Evolutionary conservation across 306 rosid genomes (phyloP).

Genomic region (Pyrus pyrifolia): DNA sequence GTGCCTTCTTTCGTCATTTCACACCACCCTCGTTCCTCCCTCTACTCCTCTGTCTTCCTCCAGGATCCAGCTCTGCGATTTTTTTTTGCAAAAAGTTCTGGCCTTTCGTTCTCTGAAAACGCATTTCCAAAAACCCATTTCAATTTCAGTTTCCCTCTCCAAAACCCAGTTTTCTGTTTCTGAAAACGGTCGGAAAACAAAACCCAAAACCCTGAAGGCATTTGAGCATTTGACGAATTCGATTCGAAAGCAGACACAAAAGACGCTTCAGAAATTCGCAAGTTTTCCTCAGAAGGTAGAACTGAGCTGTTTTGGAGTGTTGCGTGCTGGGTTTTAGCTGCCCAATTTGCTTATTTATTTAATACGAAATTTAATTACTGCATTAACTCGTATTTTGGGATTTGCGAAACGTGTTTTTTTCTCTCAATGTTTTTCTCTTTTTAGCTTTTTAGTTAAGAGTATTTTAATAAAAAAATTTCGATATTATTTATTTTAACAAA

Average conservation of each 20-base stretch:
- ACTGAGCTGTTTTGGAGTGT: neutral
- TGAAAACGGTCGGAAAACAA: neutral
- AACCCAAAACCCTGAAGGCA: neutral
- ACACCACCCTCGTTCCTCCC: neutral
- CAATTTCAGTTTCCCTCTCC: neutral
- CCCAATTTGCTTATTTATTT: neutral
- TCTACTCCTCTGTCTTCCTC: neutral
- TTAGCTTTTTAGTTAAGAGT: neutral
- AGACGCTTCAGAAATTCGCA: neutral
- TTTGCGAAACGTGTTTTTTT: neutral
- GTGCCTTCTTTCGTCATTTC: conserved; percentile 31
- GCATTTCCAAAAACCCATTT: neutral
- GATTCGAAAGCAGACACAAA: neutral
- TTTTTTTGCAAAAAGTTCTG: conserved; percentile 10
- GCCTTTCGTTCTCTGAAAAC: conserved; percentile 14
- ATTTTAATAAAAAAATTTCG: too few species aligned
- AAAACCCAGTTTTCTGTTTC: neutral
- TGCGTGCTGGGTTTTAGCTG: neutral
- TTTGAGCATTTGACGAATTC: conserved; percentile 3
- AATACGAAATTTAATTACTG: neutral
- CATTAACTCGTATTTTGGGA: neutral
- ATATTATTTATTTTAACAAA: too few species aligned
- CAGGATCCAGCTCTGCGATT: neutral
- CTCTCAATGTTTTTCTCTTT: neutral
- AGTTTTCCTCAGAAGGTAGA: conserved; percentile 10